These are phyloP conservation scores for Lotmaria passim DNA, from an alignment of 208 protist genomes.

Conservation along the genomic window DNA sequence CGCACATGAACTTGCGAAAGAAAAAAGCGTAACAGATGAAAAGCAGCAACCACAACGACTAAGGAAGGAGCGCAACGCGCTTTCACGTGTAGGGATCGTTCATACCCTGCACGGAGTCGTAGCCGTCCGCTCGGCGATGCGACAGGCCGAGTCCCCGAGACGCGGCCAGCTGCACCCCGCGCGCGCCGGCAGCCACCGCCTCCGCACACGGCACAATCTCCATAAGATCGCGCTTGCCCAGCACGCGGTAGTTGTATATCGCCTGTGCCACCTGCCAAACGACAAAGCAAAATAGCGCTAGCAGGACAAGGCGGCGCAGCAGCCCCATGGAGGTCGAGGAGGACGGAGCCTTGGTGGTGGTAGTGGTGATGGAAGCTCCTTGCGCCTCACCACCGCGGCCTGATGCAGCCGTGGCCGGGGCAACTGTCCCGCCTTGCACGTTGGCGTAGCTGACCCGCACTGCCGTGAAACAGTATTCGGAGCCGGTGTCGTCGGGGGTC, in stretches of 20 bases:
- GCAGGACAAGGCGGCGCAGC: slow-evolving; percentile 26
- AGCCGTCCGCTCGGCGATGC: slow-evolving; percentile 18
- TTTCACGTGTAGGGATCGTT: slow-evolving; percentile 34
- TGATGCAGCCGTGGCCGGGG: neutral
- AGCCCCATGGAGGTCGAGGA: slow-evolving; percentile 11
- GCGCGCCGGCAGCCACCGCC: slow-evolving; percentile 35
- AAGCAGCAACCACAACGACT: neutral
- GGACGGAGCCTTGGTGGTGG: neutral
- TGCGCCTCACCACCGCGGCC: neutral
- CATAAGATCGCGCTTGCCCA: slow-evolving; percentile 65
- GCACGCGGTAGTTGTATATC: slow-evolving; percentile 65
- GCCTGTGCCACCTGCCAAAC: slow-evolving; percentile 54
- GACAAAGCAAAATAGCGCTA: slow-evolving; percentile 40
- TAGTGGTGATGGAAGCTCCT: slow-evolving; percentile 1
- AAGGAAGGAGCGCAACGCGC: neutral
- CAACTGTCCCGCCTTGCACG: neutral
- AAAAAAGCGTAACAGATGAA: neutral
- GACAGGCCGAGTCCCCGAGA: slow-evolving; percentile 12
- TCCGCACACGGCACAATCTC: slow-evolving; percentile 75
- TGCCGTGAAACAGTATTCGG: slow-evolving; percentile 20
- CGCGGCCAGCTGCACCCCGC: slow-evolving; percentile 25
- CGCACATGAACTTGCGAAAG: neutral
- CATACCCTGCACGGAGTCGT: slow-evolving; percentile 23
- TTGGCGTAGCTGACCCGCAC: slow-evolving; percentile 30
- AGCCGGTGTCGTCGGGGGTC: neutral